These are phyloP conservation scores for Casuarina cunninghamiana DNA, from an alignment of 306 rosid species.

Conservation along the genomic window DNA sequence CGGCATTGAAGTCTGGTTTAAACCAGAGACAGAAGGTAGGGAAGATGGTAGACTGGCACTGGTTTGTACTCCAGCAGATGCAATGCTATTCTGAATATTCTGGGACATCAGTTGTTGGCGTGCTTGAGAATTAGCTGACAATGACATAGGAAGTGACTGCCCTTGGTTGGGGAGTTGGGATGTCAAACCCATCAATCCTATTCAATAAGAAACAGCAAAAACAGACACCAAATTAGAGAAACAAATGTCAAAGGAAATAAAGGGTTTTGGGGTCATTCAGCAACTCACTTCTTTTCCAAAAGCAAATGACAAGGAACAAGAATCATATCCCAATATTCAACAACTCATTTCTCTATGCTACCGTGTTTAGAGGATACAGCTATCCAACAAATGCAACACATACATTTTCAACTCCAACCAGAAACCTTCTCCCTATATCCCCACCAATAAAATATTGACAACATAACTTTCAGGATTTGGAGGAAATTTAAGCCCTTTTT, in stretches of 20 bases:
- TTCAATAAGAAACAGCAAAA: constrained; percentile 9
- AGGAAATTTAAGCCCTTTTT: not conserved
- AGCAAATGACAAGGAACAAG: too few species aligned
- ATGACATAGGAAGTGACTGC: constrained; percentile 55
- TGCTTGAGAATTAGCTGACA: constrained; percentile 49
- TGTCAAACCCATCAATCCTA: constrained; percentile 59
- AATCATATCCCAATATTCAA: too few species aligned
- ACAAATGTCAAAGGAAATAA: constrained; percentile 9
- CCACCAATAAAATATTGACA: not conserved
- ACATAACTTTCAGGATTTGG: not conserved
- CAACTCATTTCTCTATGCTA: not conserved
- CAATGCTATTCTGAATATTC: constrained; percentile 58
- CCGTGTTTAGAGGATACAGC: not conserved
- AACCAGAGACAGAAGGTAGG: constrained; percentile 55
- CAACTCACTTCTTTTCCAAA: not conserved
- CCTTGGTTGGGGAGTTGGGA: constrained; percentile 60
- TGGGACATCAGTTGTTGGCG: constrained; percentile 76
- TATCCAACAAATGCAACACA: not conserved
- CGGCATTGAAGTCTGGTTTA: constrained; percentile 58
- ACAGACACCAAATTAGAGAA: constrained; percentile 7
- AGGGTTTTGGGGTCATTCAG: not conserved
- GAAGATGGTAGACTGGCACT: constrained; percentile 45
- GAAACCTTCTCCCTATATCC: not conserved
- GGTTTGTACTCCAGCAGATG: constrained; percentile 47
- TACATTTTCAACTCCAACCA: not conserved